phyloP scores from a whole-genome alignment of 257 asterid genomes.

The Plectranthus barbatus region DNA sequence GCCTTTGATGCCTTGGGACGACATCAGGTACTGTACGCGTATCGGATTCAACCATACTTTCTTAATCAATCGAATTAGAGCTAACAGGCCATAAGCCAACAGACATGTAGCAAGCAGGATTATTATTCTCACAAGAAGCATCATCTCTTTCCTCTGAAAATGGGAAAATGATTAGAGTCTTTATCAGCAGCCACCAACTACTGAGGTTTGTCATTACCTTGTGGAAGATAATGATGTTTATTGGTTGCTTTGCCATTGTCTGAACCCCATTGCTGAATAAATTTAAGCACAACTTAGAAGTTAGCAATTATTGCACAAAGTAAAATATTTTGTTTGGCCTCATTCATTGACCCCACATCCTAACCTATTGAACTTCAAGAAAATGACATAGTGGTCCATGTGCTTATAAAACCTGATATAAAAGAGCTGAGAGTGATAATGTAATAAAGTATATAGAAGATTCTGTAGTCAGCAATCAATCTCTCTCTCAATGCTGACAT shows the following conservation, averaged over 20 bases:
- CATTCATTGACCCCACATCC: neutral
- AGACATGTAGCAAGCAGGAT: conserved; percentile 14
- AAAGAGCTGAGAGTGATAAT: too few relatives aligned
- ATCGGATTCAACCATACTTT: conserved; percentile 41
- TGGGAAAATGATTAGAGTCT: neutral
- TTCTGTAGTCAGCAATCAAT: too few relatives aligned
- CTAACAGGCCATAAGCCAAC: conserved; percentile 14
- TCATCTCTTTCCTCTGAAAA: conserved; percentile 8
- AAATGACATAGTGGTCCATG: neutral
- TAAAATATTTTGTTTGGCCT: neutral
- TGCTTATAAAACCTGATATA: too few relatives aligned
- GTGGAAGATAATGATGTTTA: neutral
- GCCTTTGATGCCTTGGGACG: conserved; percentile 48
- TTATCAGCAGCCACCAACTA: neutral
- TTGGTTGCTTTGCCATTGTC: neutral
- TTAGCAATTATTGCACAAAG: conserved; percentile 6
- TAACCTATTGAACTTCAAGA: neutral
- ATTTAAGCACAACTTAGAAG: neutral
- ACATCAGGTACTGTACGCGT: conserved; percentile 24
- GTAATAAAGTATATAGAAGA: too few relatives aligned
- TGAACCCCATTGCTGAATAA: neutral
- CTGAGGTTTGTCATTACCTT: neutral
- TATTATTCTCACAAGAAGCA: neutral
- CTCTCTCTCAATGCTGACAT: too few relatives aligned
- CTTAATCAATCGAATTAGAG: conserved; percentile 18